A percentile compares a stretch with the other conserved stretches of the same genome.
phyloP scores from a whole-genome alignment of 306 rosid genomes.

The Begonia loranthoides region DNA sequence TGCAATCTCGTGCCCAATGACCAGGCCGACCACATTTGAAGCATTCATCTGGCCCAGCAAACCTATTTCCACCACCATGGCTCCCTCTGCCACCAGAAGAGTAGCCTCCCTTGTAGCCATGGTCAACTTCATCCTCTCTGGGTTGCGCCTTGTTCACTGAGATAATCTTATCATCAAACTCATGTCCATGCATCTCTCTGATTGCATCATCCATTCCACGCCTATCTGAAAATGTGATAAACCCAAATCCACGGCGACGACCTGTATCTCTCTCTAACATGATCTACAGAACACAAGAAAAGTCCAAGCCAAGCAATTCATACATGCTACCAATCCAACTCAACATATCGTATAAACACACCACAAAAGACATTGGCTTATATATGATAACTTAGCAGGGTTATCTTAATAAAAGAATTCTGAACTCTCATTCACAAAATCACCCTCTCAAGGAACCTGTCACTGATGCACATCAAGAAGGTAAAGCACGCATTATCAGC shows the following conservation, averaged over 20 bases:
- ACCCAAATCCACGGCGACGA: constrained; percentile 30
- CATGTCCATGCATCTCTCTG: constrained; percentile 26
- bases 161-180: constrained; percentile 20
- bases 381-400: too few species aligned
- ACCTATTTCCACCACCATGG: constrained; percentile 58
- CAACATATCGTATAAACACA: constrained; percentile 1
- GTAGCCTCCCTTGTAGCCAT: constrained; percentile 55
- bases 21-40: constrained; percentile 95
- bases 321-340: neutral
- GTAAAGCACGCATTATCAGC: neutral
- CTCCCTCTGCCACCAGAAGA: constrained; percentile 75
- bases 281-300: constrained; percentile 15
- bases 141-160: constrained; percentile 31
- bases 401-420: too few species aligned
- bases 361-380: too few species aligned
- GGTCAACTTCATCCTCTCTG: constrained; percentile 11
- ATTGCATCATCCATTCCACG: constrained; percentile 26
- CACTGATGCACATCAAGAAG: constrained; percentile 1
- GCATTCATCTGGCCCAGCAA: constrained; percentile 81
- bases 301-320: constrained; percentile 2
- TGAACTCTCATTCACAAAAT: too few species aligned
- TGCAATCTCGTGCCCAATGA: constrained; percentile 97
- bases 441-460: too few species aligned
- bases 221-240: constrained; percentile 22
- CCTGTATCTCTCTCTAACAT: constrained; percentile 30